Base-by-base conservation (phyloP, 305 asterid species). In the Rubia peregrina region DNA sequence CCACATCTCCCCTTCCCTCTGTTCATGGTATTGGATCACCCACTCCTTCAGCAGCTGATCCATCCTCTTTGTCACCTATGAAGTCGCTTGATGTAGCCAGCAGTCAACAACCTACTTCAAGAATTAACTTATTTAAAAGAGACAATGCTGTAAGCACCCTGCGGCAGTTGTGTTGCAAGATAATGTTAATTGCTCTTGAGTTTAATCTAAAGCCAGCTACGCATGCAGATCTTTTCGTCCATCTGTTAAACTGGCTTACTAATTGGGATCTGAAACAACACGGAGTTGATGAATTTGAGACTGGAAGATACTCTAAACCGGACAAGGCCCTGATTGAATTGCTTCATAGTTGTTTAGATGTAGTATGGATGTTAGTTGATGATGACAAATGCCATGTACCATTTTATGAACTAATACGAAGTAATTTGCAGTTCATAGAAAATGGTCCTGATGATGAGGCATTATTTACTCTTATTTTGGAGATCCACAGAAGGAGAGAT, bases 391-490 rank as follows among this genome's bases (percentile, higher is more conserved):
- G 97, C 71, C 95, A 89, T 73, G 88, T 94, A 77, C 99, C 99
- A 2, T 94, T 94, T 81, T 94, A 91, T 80, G 99, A 94, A 80
- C 86, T 94, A 74, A 80, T 94, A 77, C 93, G 96, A 17, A 85
- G 98, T 83, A 95, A 93, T 70, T 72, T 91, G 86, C 99, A 91
- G 76, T 89, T 88, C 80, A 85, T 94, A 73, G 96, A 94, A 71
- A 94, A 88, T 83, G 88, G 92, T 83, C 96, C 98, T 30, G 98
- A 94, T 81, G 97, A 94, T 12, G 99, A 94, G 80, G 98, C 97
- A 24, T 80, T 94, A 65, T 94, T 94, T 79, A 91, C 99, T 44
- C 90, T 94, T 74, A 89, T 94, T 75, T 75, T 94, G 85, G 99
- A 94, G 80, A 91, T 94, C 72, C 99, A 94, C 70, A 79, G 93